Base-by-base conservation (phyloP, 2,329 filamentous ascomycete genomes). In the Penicillium palitans region DNA sequence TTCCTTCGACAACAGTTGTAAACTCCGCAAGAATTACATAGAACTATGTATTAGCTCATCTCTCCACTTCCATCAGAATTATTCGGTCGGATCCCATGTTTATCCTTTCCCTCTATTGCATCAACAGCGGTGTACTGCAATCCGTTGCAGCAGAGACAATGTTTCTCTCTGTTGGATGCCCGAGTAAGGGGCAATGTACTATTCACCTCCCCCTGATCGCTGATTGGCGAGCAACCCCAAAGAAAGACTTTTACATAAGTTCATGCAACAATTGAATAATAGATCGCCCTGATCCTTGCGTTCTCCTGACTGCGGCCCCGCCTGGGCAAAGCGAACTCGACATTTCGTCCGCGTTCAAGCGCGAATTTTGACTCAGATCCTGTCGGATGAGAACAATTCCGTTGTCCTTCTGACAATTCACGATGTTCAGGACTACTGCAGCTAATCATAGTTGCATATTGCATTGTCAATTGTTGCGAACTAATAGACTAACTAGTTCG, bases 171-270 rank as follows among this genome's bases (percentile, higher is more conserved):
- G 31, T 15, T 19, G 17, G 21, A 17, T 10, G 10, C 15, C 8
- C 12, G n/a, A 53, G 55, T 24, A 58, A 58, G 55, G 55, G 55
- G 55, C 25, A 1, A 41, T 8, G 21, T 15, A 57, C 33, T 54
- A 54, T 41, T 42, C 29, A 17, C 17, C 47, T 39, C 21, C 44
- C 37, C 24, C 29, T 24, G 50, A 42, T 9, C 50, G 25, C 37
- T 58, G 42, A 57, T 57, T 57, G 55, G 55, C 13, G 42, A 42
- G 24, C 17, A 27, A 21, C 17, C 6, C 7, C 7, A 35, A 27
- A 33, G 7, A 7, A 27, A 24, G 13, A 8, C 25, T 37, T 33
- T 9, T 10, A 21, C 25, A 41, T 19, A 25, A 42, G 37, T 29
- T 54, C 21, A 29, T 47, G 37, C 29, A 24, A 13, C 29, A 48